These are phyloP conservation scores for Fusarium udum DNA, from an alignment of 2,329 filamentous ascomycete genomes.

Conservation along the genomic window DNA sequence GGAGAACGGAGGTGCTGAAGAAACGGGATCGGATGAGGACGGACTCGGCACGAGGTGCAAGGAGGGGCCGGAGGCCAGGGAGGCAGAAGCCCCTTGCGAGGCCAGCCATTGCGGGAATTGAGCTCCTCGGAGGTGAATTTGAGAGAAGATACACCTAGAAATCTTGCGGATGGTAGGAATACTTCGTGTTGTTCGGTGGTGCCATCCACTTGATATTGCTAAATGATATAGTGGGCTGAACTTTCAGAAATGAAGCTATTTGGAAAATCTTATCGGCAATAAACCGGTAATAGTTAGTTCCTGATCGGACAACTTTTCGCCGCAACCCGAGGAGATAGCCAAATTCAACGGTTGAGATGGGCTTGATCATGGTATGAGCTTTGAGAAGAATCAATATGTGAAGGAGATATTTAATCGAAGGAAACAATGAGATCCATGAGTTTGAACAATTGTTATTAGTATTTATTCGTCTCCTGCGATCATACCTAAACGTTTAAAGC, in stretches of 20 bases:
- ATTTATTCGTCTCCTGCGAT: not conserved
- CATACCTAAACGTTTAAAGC: not conserved
- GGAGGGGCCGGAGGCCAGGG: conserved; percentile 39
- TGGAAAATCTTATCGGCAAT: conserved; percentile 28
- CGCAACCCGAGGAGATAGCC: conserved; percentile 19
- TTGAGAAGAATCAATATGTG: not conserved
- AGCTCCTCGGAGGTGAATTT: not conserved
- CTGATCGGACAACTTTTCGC: conserved; percentile 31
- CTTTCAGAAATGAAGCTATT: conserved; percentile 36
- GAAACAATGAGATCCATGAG: not conserved
- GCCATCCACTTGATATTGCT: conserved; percentile 18
- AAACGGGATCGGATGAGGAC: conserved; percentile 39
- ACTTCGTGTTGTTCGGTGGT: conserved; percentile 3
- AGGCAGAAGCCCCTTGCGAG: conserved; percentile 46
- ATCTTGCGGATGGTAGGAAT: not conserved
- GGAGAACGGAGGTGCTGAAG: conserved; percentile 45
- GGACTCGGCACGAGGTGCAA: conserved; percentile 37
- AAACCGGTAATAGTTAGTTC: conserved; percentile 8
- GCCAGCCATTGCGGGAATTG: conserved; percentile 43
- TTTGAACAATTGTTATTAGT: not conserved
- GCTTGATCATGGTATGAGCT: not conserved
- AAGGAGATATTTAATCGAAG: no score
- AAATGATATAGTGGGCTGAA: conserved; percentile 4
- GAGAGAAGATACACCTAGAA: not conserved
- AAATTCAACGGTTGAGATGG: conserved; percentile 1